These are phyloP conservation scores for Apiospora arundinis DNA, from an alignment of 2,329 filamentous ascomycete genomes.

Conservation along the genomic window DNA sequence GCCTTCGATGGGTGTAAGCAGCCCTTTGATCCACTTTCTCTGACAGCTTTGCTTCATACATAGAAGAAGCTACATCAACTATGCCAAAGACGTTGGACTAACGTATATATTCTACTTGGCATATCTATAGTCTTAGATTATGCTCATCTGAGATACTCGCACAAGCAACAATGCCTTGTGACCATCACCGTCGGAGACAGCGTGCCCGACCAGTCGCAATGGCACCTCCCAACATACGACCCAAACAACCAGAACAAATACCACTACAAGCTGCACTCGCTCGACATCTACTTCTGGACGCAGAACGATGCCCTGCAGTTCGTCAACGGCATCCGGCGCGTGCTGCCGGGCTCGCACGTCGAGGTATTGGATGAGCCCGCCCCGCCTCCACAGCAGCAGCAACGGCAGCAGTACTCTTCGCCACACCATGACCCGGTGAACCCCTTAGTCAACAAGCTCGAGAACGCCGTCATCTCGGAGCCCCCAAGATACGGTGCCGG, in stretches of 20 bases:
- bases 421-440: conserved; percentile 56
- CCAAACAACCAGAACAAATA: conserved; percentile 77
- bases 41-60: not conserved
- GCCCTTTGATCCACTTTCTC: conserved; percentile 23
- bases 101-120: not conserved
- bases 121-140: conserved; percentile 64
- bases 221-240: conserved; percentile 78
- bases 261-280: conserved; percentile 76
- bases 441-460: conserved; percentile 75
- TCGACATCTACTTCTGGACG: conserved; percentile 84
- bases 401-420: conserved; percentile 41
- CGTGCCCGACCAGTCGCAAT: conserved; percentile 61
- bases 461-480: conserved; percentile 72
- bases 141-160: conserved; percentile 71
- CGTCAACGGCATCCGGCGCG: conserved; percentile 69
- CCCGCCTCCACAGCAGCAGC: conserved; percentile 48
- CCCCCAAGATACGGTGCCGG: conserved; percentile 50
- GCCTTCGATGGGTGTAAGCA: conserved; percentile 77
- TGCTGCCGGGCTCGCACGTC: conserved; percentile 66
- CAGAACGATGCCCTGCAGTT: conserved; percentile 74
- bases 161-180: conserved; percentile 76
- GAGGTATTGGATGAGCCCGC: conserved; percentile 70
- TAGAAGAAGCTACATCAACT: not conserved
- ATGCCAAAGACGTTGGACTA: not conserved
- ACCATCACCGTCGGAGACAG: conserved; percentile 67